Conservation (phyloP, 352 stramenopile species). For the Pythium diclinum region DNA sequence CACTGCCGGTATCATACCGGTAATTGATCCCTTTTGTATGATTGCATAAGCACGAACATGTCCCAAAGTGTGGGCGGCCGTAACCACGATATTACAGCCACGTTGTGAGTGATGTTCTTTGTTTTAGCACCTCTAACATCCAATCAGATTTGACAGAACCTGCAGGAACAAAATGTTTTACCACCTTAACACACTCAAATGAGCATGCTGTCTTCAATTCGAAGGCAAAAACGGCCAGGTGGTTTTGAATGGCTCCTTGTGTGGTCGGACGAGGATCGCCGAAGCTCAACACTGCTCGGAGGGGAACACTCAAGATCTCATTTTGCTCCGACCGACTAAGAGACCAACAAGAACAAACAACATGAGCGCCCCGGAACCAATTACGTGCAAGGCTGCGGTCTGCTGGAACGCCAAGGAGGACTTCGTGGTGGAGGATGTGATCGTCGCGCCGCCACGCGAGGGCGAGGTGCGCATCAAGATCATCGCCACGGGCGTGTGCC, state of each 20-base stretch:
- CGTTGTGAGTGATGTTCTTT: too few relatives aligned
- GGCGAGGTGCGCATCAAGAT: conserved; percentile 86
- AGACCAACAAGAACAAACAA: neutral
- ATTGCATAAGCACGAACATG: too few relatives aligned
- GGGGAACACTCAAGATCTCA: conserved; percentile 4
- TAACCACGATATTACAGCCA: too few relatives aligned
- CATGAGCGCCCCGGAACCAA: conserved; percentile 63
- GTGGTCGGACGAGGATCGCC: conserved; percentile 9
- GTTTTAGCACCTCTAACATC: too few relatives aligned
- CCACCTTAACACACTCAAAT: too few relatives aligned
- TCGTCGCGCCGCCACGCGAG: conserved; percentile 57
- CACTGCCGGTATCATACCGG: too few relatives aligned
- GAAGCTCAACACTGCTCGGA: neutral
- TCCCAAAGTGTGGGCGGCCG: too few relatives aligned
- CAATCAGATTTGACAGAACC: too few relatives aligned
- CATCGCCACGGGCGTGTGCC: conserved; percentile 79
- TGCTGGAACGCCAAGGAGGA: conserved; percentile 86
- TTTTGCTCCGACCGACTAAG: neutral
- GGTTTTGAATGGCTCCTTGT: neutral
- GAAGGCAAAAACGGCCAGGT: neutral
- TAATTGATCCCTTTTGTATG: too few relatives aligned
- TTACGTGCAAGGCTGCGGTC: conserved; percentile 89
- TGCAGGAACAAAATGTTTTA: too few relatives aligned
- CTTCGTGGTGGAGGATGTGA: conserved; percentile 79
- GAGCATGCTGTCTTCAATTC: neutral